Evolutionary conservation across 306 rosid species (phyloP).

Genomic region (Trifolium fragiferum): DNA sequence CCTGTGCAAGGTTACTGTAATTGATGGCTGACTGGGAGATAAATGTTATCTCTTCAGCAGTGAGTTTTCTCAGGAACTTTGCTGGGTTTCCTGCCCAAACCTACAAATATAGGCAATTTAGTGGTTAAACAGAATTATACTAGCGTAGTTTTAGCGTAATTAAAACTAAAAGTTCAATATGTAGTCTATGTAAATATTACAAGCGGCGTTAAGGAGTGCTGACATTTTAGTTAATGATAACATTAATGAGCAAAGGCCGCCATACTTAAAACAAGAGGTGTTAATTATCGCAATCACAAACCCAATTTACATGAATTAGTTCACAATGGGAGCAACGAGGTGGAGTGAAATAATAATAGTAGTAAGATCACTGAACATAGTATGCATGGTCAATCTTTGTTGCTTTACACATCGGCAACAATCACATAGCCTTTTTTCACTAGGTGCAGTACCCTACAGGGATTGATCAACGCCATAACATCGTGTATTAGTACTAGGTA

Average conservation of each 20-base stretch:
- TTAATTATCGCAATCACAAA: neutral
- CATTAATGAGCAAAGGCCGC: neutral
- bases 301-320: neutral
- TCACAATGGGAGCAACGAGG: neutral
- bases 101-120: conserved; percentile 49
- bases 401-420: neutral
- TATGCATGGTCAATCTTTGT: neutral
- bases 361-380: neutral
- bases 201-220: neutral
- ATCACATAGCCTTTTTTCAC: neutral
- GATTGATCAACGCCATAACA: neutral
- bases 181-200: neutral
- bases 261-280: conserved; percentile 10
- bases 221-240: conserved; percentile 12
- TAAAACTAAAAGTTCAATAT: neutral
- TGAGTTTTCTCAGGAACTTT: conserved; percentile 87
- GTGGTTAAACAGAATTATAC: conserved; percentile 9
- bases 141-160: neutral
- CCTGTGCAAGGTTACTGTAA: conserved; percentile 88
- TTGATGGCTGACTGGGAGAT: conserved; percentile 80
- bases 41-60: conserved; percentile 81
- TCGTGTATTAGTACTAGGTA: no score
- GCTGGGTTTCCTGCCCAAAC: conserved; percentile 99
- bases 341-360: neutral
- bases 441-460: neutral